Evolutionary conservation across 371 early-diverging fungal genomes (phyloP), one percentile per base, ranked within the genome.

Genomic region (Mortierella polycephala): DNA sequence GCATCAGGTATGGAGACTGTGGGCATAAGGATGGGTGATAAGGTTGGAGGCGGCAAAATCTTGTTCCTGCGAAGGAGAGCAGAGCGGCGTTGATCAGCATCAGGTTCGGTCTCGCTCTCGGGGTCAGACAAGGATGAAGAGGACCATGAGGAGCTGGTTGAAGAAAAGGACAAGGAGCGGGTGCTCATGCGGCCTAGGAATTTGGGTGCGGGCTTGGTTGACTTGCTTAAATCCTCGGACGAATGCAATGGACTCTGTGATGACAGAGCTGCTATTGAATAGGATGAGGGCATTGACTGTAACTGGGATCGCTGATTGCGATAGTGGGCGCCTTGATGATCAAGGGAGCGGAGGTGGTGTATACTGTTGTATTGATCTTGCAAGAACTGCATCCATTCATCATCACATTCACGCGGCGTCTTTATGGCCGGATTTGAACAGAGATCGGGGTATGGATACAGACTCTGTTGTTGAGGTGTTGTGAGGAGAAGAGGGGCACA

Each of bases 41-140:
- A 52, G 0, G 69, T 74, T 7, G 74, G 74, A 0, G 74, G 74
- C 1, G 74, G 74, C 20, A 74, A 30, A 8, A 20, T 44, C 60
- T 74, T 74, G 51, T 68, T 64, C 55, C 58, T 67, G 54, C 56
- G 66, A 39, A 42, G 5, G 8, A 18, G 37, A 8, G 4, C 39
- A 1, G 60, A 5, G 11, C 20, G 23, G 10, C 39, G 12, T 2
- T 23, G 44, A 9, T 55, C 62, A 18, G 2, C 8, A 23, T 50
- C 55, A 37, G 20, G 9, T 11, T 62, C 56, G 23, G 16, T 20
- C 1, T 44, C 50, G 0, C 10, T 18, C n/a, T 72, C 67, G 0
- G 67, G 9, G 14, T 23, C 46, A 5, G 53, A 14, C 9, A 16
- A 72, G 2, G 72, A 51, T 18, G 46, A 40, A 2, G 60, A 62